Percentiles rank a stretch among this genome's conserved stretches.
phyloP scores from a whole-genome alignment of 2,329 filamentous ascomycete genomes.

The Ceratocystis alfenasii region DNA sequence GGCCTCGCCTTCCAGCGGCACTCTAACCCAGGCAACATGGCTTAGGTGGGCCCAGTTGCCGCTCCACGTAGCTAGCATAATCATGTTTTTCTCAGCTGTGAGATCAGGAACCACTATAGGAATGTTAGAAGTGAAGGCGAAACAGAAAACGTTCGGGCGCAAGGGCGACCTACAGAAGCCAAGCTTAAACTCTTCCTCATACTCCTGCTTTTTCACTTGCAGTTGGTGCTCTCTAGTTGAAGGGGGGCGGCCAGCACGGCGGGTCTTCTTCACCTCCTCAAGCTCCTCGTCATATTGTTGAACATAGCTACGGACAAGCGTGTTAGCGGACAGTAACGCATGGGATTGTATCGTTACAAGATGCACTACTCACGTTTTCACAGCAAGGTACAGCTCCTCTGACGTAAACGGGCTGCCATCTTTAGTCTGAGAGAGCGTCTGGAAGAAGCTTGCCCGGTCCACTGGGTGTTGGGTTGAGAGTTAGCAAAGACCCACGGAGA shows the following conservation, averaged over 20 bases:
- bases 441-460: conserved; percentile 49
- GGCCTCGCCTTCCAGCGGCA: conserved; percentile 52
- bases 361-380: conserved; percentile 41
- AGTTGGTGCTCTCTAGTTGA: conserved; percentile 66
- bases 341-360: neutral
- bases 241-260: conserved; percentile 67
- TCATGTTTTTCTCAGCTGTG: conserved; percentile 50
- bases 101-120: conserved; percentile 64
- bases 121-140: neutral
- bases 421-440: conserved; percentile 40
- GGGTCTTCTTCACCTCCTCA: conserved; percentile 50
- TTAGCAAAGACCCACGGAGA: neutral
- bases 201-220: conserved; percentile 54
- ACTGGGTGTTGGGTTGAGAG: conserved; percentile 24
- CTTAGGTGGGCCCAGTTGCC: conserved; percentile 72
- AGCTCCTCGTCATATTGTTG: conserved; percentile 62
- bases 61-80: conserved; percentile 61
- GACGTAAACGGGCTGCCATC: conserved; percentile 38
- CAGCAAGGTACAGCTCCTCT: conserved; percentile 47
- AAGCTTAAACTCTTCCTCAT: conserved; percentile 67
- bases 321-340: neutral
- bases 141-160: neutral
- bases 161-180: conserved; percentile 56
- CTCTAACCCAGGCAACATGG: conserved; percentile 62
- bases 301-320: conserved; percentile 41